Evolutionary conservation across 768 basidiomycete genomes (phyloP), one percentile per base, ranked within the genome.

Genomic region (Porphyrellus cyaneotinctus): DNA sequence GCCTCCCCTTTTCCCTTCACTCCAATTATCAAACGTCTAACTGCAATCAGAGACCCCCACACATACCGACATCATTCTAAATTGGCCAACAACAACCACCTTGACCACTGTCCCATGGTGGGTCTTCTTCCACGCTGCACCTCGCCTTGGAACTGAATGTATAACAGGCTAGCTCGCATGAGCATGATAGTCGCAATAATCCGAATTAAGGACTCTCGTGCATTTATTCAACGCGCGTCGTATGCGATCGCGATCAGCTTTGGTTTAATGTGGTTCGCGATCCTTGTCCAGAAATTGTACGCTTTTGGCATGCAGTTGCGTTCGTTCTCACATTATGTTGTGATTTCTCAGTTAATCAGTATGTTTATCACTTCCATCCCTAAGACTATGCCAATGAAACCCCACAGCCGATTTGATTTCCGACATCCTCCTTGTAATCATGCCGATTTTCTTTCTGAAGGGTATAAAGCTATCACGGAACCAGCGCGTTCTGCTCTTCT

Each of bases 341-440:
- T 36, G 4, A 47, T 59, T 37, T 49, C 44, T 36, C 61, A 63
- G 43, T 38, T 62, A n/a, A 43, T 39, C 31, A 48, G 61, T 63
- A 44, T 5, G 61, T 44, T 20, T 32, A 26, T 43, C 28, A 13
- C 31, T 48, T 22, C 2, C 13, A 2, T 32, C 28, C n/a, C 6
- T 7, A 36, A 17, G 26, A 17, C 6, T 6, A n/a, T 42, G n/a
- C 20, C 13, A 32, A 59, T 39, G 11, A 32, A 42, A 30, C 4
- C 15, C 24, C 11, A 12, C 36, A 65, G 65, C 54, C 14, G 66
- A 68, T 49, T 41, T 31, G 17, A 20, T 65, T 37, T 57, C 64
- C 23, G 59, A 61, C 31, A 5, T 17, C 6, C 12, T 58, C 31
- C 56, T 67, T 28, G 45, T 63, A n/a, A 14, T 35, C 3, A 45